Evolutionary conservation across 805 yeast species (phyloP).

Genomic region (Kuraishia molischiana): DNA sequence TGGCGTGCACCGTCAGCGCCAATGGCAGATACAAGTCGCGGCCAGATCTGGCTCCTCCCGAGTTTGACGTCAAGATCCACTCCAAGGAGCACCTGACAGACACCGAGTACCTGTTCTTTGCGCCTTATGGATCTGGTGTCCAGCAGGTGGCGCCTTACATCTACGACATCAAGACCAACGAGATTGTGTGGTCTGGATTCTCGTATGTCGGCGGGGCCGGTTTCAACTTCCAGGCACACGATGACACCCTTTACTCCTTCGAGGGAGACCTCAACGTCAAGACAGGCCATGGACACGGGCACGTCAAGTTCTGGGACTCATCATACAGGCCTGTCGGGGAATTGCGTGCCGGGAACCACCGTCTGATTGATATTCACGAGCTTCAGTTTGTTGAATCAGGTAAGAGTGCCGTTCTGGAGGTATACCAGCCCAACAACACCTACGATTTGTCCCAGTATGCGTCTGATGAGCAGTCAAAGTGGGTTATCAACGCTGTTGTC

Average conservation of each 20-base stretch:
- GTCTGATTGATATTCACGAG: constrained; percentile 25
- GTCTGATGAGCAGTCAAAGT: constrained; percentile 16
- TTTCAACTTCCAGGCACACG: constrained; percentile 21
- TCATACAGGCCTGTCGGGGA: constrained; percentile 20
- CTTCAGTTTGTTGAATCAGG: constrained; percentile 18
- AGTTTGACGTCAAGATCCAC: constrained; percentile 21
- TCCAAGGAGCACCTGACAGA: constrained; percentile 11
- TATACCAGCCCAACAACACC: constrained; percentile 22
- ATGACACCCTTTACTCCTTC: constrained; percentile 20
- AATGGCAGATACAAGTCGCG: constrained; percentile 24
- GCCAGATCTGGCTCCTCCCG: constrained; percentile 25
- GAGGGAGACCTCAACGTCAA: constrained; percentile 23
- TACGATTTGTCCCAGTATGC: constrained; percentile 20
- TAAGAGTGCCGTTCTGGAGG: constrained; percentile 18
- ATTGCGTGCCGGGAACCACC: constrained; percentile 24
- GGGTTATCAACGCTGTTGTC: constrained; percentile 25
- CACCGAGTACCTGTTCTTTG: constrained; percentile 22
- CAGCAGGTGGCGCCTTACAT: constrained; percentile 25
- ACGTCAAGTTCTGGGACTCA: constrained; percentile 20
- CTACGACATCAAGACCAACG: constrained; percentile 20
- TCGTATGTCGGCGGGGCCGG: constrained; percentile 22
- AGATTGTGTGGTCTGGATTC: constrained; percentile 28
- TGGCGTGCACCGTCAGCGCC: constrained; percentile 9
- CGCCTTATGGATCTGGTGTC: constrained; percentile 22
- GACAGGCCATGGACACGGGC: constrained; percentile 18